Conservation (phyloP, 352 stramenopile genomes). For the Halophytophthora batemanensis region DNA sequence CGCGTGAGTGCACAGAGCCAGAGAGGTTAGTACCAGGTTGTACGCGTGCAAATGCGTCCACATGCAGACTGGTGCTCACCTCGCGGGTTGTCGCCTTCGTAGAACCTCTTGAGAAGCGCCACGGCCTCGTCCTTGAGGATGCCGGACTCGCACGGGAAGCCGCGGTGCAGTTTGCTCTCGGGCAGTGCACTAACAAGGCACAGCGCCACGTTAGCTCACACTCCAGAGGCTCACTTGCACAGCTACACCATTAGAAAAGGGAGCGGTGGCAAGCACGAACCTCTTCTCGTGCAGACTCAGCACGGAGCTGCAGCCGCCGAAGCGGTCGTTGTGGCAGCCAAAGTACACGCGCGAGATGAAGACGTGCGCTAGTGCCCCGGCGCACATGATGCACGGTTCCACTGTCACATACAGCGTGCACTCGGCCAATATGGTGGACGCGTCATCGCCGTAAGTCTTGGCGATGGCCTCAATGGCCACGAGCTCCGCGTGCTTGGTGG, state of each 20-base stretch:
- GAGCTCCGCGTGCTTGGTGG: constrained; percentile 89
- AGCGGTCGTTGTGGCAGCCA: constrained; percentile 91
- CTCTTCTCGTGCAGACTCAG: constrained; percentile 73
- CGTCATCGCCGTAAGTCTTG: constrained; percentile 31
- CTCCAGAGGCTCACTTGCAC: constrained; percentile 3
- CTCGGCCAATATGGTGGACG: constrained; percentile 44
- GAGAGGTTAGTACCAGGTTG: background rate
- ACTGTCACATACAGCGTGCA: constrained; percentile 88
- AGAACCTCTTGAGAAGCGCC: constrained; percentile 84
- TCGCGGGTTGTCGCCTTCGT: constrained; percentile 86
- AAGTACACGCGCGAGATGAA: constrained; percentile 81
- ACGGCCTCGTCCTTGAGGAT: constrained; percentile 86
- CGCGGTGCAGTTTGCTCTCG: constrained; percentile 40
- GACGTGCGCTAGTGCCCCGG: constrained; percentile 78
- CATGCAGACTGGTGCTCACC: constrained; percentile 30
- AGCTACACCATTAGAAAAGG: constrained; percentile 1
- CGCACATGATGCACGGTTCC: constrained; percentile 95
- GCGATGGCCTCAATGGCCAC: constrained; percentile 88
- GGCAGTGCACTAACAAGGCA: constrained; percentile 32
- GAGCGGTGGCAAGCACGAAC: constrained; percentile 17
- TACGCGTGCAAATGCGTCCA: background rate
- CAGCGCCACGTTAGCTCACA: background rate
- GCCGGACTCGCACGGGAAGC: constrained; percentile 63
- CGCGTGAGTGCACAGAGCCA: constrained; percentile 1
- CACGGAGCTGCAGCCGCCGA: constrained; percentile 91